Base-by-base conservation (phyloP, 257 asterid genomes). In the Scutellaria barbata region DNA sequence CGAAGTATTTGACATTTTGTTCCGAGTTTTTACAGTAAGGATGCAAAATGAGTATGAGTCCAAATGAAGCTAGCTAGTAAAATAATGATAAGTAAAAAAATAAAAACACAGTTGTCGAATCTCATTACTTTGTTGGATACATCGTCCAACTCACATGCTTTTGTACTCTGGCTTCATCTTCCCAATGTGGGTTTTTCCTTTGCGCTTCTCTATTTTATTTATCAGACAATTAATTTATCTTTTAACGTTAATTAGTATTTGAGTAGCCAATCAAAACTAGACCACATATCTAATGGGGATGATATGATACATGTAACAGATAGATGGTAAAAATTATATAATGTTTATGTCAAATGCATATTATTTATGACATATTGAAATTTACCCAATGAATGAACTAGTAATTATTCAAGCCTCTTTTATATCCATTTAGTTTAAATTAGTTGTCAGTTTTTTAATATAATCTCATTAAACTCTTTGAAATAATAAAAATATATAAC, bases 141-240 rank as follows among this genome's bases (percentile, higher is more conserved):
- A 56, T 43, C 20, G 69, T 71, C 68, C 55, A 54, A 33, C 33
- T 66, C 35, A 30, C 35, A 30, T 42, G 65, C 56, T 53, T 58
- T 67, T 54, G 68, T 39, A 43, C 4, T 41, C 10, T 6, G 22
- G 59, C 56, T 57, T 57, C 35, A 72, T 55, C 46, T 56, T 61
- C 78, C 43, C 42, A 64, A 17, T 30, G 53, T 57, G 62, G 62
- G 40, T 59, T 59, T 35, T 10, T 66, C 25, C 25, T 22, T 22
- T 22, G 25, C 25, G 1, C 25, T 50, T 65, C 17, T 57, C 43
- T 42, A 62, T 37, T 20, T 18, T 20, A 5, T 20, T 33, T 17
- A 51, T 18, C 42, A 46, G 25, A 20, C 25, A 20, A 20, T 20
- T 54, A 51, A 51, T 63, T 66, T 70, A 52, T 57, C 55, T 14